Base-by-base conservation (phyloP, 1,139 yeast genomes). In the Hyphopichia wangnamkhiaoensis region DNA sequence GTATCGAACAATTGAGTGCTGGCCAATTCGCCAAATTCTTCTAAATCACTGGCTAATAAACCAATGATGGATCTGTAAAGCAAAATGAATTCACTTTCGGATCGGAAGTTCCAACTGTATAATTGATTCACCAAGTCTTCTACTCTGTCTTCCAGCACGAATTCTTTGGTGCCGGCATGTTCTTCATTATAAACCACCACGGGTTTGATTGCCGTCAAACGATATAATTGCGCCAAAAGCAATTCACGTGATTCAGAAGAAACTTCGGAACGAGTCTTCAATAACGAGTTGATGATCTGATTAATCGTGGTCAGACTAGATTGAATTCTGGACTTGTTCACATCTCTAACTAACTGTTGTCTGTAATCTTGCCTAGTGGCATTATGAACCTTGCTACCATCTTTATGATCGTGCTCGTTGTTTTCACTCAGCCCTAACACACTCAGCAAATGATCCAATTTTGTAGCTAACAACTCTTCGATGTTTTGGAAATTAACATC, bases 181-280 rank as follows among this genome's bases (percentile, higher is more conserved):
- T 67, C 67, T 34, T 71, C 76, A 41, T 72, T 71, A 42, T 58
- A 61, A 3, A 66, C 61, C 6, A 60, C 40, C 35, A 74, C 54
- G 2, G 80, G 75, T 43, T 69, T 70, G 15, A 68, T 64, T 4
- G 72, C 74, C 31, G 74, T 61, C 50, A 76, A 56, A 44, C 72
- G 72, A 50, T 70, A 76, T 35, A 78, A 59, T 53, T 78, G 81
- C 7, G 78, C 78, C 47, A 76, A 58, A 24, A 78, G 61, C 42
- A 75, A 52, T 48, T 77, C 82, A 41, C 82, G 56, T n/a, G 79
- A 73, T 35, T 56, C 62, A 1, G 77, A 62, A 14, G 79, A 71
- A 3, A 78, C 74, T 41, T 71, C 73, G 16, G 69, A 63, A 42
- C 82, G 53, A 1, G 76, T 59, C 34, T 59, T 56, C 2, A 59